These are phyloP conservation scores for Kodamaea anthophila DNA, from an alignment of 1,139 yeast species.

Conservation along the genomic window DNA sequence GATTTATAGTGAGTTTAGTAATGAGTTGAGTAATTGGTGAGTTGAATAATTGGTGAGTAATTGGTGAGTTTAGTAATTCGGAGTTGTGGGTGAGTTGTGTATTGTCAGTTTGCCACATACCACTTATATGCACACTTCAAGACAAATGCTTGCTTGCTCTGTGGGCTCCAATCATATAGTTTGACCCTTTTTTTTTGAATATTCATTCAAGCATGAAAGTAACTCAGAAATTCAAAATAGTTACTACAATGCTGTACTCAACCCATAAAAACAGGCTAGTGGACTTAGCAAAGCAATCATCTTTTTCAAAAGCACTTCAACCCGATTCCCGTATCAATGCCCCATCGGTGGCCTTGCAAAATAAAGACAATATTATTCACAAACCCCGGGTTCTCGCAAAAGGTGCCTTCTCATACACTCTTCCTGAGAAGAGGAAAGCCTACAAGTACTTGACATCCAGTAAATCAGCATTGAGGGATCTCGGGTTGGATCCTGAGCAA, in stretches of 20 bases:
- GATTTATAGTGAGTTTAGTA: too few species aligned
- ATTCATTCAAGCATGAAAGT: neutral
- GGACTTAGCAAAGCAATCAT: slow-evolving; percentile 35
- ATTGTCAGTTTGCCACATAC: neutral
- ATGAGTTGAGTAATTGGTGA: too few species aligned
- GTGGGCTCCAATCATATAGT: too few species aligned
- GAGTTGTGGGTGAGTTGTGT: too few species aligned
- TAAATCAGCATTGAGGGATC: slow-evolving; percentile 52
- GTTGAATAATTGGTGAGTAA: too few species aligned
- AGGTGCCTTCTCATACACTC: slow-evolving; percentile 67
- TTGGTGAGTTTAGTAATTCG: too few species aligned
- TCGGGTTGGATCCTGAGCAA: slow-evolving; percentile 45
- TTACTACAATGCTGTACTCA: slow-evolving; percentile 4
- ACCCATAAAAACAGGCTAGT: slow-evolving; percentile 10
- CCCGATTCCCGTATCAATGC: slow-evolving; percentile 61
- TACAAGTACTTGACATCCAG: slow-evolving; percentile 57
- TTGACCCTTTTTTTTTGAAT: too few species aligned
- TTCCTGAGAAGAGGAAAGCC: slow-evolving; percentile 56
- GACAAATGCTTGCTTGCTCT: too few species aligned
- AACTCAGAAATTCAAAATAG: neutral
- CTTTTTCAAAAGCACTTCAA: slow-evolving; percentile 44
- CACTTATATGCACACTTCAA: too few species aligned
- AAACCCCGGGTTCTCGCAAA: slow-evolving; percentile 54
- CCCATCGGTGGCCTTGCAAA: slow-evolving; percentile 41
- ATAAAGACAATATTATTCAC: slow-evolving; percentile 28